These are phyloP conservation scores for Phaeosphaeria sp. DNA, from an alignment of 2,329 filamentous ascomycete species.

Conservation along the genomic window DNA sequence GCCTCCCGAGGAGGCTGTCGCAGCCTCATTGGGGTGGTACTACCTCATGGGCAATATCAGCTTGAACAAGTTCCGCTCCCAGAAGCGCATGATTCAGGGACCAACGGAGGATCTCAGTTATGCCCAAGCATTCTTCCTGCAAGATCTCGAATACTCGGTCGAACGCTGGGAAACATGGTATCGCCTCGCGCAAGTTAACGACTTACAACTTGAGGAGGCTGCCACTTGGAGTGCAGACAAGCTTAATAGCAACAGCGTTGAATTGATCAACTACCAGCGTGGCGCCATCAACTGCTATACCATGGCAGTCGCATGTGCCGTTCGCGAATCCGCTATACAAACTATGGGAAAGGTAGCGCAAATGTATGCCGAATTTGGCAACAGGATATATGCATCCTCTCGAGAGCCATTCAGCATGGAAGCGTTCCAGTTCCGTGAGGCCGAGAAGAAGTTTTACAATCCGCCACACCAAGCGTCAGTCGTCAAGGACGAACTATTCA, in stretches of 20 bases:
- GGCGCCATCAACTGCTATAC: constrained; percentile 80
- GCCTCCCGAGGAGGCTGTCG: constrained; percentile 67
- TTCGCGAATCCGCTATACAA: constrained; percentile 63
- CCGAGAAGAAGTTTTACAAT: constrained; percentile 68
- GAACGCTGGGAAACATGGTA: constrained; percentile 93
- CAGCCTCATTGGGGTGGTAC: constrained; percentile 88
- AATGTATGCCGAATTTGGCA: constrained; percentile 72
- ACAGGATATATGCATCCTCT: constrained; percentile 71
- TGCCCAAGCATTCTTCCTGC: constrained; percentile 77
- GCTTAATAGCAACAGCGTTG: constrained; percentile 80
- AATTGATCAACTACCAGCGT: constrained; percentile 77
- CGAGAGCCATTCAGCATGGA: constrained; percentile 72
- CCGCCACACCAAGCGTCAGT: constrained; percentile 55
- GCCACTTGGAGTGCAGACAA: constrained; percentile 91
- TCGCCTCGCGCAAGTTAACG: constrained; percentile 82
- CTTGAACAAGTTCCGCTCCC: constrained; percentile 80
- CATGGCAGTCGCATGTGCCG: constrained; percentile 70
- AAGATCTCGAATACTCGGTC: constrained; percentile 82
- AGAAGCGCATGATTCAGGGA: constrained; percentile 79
- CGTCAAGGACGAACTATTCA: constrained; percentile 64
- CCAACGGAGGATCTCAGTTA: constrained; percentile 85
- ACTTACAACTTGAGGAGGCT: constrained; percentile 85
- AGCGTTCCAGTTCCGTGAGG: constrained; percentile 65
- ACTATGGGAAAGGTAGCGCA: constrained; percentile 66
- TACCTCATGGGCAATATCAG: constrained; percentile 89